A percentile compares a stretch with the other conserved stretches of the same genome.
These are phyloP conservation scores for Hypoxylon sp. DNA, from an alignment of 2,329 filamentous ascomycete genomes.

Conservation along the genomic window DNA sequence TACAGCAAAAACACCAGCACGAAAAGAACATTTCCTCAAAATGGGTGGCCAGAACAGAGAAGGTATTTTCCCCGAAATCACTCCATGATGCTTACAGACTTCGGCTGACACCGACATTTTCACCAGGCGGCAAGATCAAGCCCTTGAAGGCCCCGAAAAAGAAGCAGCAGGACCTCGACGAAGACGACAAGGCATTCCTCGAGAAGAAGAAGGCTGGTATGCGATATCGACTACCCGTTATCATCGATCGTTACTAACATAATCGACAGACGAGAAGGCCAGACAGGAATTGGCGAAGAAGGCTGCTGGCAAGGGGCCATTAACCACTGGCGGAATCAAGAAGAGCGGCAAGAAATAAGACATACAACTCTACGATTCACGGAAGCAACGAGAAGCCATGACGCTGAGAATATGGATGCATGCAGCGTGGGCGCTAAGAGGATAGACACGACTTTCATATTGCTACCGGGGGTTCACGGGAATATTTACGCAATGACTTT, in stretches of 20 bases:
- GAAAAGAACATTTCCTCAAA: slow-evolving; percentile 17
- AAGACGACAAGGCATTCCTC: slow-evolving; percentile 86
- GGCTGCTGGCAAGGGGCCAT: slow-evolving; percentile 87
- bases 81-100: background rate
- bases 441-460: slow-evolving; percentile 37
- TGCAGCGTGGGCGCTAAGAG: slow-evolving; percentile 43
- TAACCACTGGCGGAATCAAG: slow-evolving; percentile 91
- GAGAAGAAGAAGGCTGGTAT: slow-evolving; percentile 88
- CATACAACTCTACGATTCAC: slow-evolving; percentile 10
- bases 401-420: slow-evolving; percentile 41
- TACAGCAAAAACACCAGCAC: slow-evolving; percentile 9
- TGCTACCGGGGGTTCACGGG: slow-evolving; percentile 33
- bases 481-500: slow-evolving; percentile 43
- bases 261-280: slow-evolving; percentile 79
- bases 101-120: slow-evolving; percentile 34
- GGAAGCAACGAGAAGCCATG: slow-evolving; percentile 41
- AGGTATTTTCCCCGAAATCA: slow-evolving; percentile 61
- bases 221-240: slow-evolving; percentile 51
- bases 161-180: slow-evolving; percentile 84
- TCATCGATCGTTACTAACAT: slow-evolving; percentile 11
- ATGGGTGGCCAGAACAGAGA: slow-evolving; percentile 79
- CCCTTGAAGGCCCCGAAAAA: slow-evolving; percentile 93
- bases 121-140: slow-evolving; percentile 83
- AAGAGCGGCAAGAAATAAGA: slow-evolving; percentile 95
- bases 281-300: slow-evolving; percentile 87